phyloP scores from a whole-genome alignment of 1,284 basidiomycete species.

The Golubevia pallescens region DNA sequence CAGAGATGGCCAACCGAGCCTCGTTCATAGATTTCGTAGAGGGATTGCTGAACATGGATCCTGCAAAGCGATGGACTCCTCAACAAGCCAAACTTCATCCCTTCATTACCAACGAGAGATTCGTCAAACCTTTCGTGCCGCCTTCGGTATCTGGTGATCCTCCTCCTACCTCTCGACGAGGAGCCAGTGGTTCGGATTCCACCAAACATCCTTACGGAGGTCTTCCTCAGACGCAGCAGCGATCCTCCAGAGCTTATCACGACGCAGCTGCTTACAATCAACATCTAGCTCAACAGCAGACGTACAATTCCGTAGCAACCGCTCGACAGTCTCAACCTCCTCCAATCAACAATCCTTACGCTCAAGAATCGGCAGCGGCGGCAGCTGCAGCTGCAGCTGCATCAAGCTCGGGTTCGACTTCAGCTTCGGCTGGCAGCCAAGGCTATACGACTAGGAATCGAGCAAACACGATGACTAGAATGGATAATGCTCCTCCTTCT shows the following conservation, averaged over 20 bases:
- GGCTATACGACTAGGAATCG: neutral
- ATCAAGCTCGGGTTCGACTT: conserved; percentile 22
- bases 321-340: conserved; percentile 34
- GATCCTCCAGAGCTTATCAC: conserved; percentile 36
- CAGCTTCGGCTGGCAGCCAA: conserved; percentile 12
- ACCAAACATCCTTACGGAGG: conserved; percentile 50
- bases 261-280: conserved; percentile 57
- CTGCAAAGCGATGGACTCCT: conserved; percentile 60
- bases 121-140: conserved; percentile 53
- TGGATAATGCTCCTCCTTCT: conserved; percentile 37
- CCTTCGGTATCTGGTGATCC: conserved; percentile 17
- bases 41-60: conserved; percentile 57
- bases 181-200: conserved; percentile 22
- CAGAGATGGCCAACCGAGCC: conserved; percentile 60
- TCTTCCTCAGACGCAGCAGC: conserved; percentile 27
- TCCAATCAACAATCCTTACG: conserved; percentile 45
- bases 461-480: conserved; percentile 17
- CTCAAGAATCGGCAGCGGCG: conserved; percentile 25
- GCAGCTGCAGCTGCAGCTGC: conserved; percentile 25
- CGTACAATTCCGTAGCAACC: conserved; percentile 37
- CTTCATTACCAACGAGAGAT: conserved; percentile 60
- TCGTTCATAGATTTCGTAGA: conserved; percentile 62
- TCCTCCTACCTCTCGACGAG: conserved; percentile 10
- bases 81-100: conserved; percentile 62
- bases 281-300: conserved; percentile 53